Evolutionary conservation across 306 rosid genomes (phyloP).

Genomic region (Prosopis cineraria): DNA sequence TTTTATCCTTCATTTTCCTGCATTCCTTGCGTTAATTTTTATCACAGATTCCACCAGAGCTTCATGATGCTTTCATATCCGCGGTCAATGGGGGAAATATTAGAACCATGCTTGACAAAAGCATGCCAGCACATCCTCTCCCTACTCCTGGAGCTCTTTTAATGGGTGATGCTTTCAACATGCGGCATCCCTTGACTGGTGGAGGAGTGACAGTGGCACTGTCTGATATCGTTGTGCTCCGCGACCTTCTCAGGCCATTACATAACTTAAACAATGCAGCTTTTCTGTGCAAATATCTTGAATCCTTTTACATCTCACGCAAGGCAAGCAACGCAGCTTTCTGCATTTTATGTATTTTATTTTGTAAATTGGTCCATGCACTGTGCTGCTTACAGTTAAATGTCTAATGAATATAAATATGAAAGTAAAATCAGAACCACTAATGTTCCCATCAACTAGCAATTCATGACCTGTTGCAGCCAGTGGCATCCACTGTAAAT

Average conservation of each 20-base stretch:
- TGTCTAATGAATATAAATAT: not conserved
- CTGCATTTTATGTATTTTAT: too few relatives aligned
- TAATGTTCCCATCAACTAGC: not conserved
- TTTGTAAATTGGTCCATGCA: slow-evolving; percentile 2
- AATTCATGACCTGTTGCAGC: slow-evolving; percentile 41
- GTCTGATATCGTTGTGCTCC: slow-evolving; percentile 58
- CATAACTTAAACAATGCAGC: slow-evolving; percentile 42
- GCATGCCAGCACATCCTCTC: slow-evolving; percentile 54
- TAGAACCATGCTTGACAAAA: slow-evolving; percentile 55
- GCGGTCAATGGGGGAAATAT: slow-evolving; percentile 55
- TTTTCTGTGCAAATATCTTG: slow-evolving; percentile 46
- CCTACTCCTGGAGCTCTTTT: slow-evolving; percentile 63
- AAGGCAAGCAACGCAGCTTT: too few relatives aligned
- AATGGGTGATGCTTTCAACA: slow-evolving; percentile 71
- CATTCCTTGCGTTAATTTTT: slow-evolving; percentile 11
- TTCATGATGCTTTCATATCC: slow-evolving; percentile 54
- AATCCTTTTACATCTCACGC: too few relatives aligned
- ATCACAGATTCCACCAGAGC: slow-evolving; percentile 52
- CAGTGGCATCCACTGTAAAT: slow-evolving; percentile 57
- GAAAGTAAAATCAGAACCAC: not conserved
- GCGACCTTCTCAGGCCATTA: slow-evolving; percentile 52
- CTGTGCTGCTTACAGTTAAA: not conserved
- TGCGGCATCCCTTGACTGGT: slow-evolving; percentile 67
- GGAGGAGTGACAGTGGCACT: slow-evolving; percentile 77
- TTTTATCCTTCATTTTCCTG: slow-evolving; percentile 13